phyloP scores from a whole-genome alignment of 2,329 filamentous ascomycete genomes.

The Xylariomycetidae sp. region DNA sequence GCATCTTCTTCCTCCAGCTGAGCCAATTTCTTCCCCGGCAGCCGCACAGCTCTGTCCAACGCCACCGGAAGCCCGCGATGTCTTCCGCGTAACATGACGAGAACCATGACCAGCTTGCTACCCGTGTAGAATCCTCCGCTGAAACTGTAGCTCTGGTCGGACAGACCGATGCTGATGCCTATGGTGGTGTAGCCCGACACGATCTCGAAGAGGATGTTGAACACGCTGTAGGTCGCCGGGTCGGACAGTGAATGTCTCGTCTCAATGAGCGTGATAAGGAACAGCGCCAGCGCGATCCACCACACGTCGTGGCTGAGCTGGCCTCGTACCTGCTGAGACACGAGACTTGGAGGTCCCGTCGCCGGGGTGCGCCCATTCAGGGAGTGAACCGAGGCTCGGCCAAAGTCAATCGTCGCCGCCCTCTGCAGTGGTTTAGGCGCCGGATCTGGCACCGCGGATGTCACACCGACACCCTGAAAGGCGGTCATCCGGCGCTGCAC shows the following conservation, averaged over 20 bases:
- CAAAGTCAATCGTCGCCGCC: constrained; percentile 14
- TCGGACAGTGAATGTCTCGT: constrained; percentile 47
- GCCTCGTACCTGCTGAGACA: constrained; percentile 55
- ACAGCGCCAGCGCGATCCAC: constrained; percentile 57
- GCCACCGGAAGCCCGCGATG: constrained; percentile 54
- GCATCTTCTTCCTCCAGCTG: constrained; percentile 31
- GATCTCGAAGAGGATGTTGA: constrained; percentile 57
- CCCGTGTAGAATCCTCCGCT: constrained; percentile 47
- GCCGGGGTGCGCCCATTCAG: constrained; percentile 10
- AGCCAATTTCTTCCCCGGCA: constrained; percentile 29
- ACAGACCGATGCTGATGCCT: constrained; percentile 54
- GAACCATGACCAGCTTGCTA: constrained; percentile 54
- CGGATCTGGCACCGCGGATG: constrained; percentile 8
- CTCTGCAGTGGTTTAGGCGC: constrained; percentile 14
- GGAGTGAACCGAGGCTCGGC: constrained; percentile 13
- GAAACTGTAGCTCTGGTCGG: constrained; percentile 50
- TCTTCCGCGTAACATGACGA: constrained; percentile 52
- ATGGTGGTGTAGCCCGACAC: constrained; percentile 57
- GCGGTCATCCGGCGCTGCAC: constrained; percentile 32
- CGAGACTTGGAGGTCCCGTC: constrained; percentile 31
- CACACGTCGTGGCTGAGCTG: constrained; percentile 65
- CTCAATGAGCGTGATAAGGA: constrained; percentile 58
- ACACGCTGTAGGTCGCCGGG: constrained; percentile 50
- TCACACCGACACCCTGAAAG: constrained; percentile 41
- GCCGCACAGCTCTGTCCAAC: constrained; percentile 47